Conservation (phyloP, 73 alveolate genomes). For the Paramecium caudatum region DNA sequence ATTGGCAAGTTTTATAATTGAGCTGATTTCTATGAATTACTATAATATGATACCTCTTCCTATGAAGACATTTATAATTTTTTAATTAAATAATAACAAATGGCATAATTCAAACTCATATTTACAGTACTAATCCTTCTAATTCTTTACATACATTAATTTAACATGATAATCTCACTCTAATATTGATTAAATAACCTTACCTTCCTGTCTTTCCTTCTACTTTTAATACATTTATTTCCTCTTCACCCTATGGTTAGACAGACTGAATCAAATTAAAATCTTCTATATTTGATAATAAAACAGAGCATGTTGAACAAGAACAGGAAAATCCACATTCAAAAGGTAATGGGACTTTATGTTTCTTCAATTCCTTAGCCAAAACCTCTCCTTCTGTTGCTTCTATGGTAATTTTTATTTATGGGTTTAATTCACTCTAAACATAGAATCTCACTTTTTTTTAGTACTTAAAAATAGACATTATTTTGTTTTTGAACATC, state of each 20-base stretch:
- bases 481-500: too few relatives aligned
- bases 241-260: constrained; percentile 19
- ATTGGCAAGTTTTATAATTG: constrained; percentile 81
- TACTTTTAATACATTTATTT: not conserved
- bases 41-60: too few relatives aligned
- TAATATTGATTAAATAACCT: not conserved
- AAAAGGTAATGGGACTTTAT: constrained; percentile 57
- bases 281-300: not conserved
- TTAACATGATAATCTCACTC: constrained; percentile 52
- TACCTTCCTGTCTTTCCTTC: constrained; percentile 52
- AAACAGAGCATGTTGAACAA: constrained; percentile 57
- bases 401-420: not conserved
- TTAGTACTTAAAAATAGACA: not conserved
- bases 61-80: too few relatives aligned
- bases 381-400: constrained; percentile 34
- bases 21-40: too few relatives aligned
- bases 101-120: too few relatives aligned
- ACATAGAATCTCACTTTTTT: not conserved
- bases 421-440: constrained; percentile 49
- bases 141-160: constrained; percentile 21
- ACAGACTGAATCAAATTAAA: not conserved
- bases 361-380: constrained; percentile 22
- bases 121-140: constrained; percentile 18
- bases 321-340: constrained; percentile 61
- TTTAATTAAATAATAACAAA: too few relatives aligned